Conservation (phyloP, 2,329 filamentous ascomycete species). For the Cryphonectria parasitica region DNA sequence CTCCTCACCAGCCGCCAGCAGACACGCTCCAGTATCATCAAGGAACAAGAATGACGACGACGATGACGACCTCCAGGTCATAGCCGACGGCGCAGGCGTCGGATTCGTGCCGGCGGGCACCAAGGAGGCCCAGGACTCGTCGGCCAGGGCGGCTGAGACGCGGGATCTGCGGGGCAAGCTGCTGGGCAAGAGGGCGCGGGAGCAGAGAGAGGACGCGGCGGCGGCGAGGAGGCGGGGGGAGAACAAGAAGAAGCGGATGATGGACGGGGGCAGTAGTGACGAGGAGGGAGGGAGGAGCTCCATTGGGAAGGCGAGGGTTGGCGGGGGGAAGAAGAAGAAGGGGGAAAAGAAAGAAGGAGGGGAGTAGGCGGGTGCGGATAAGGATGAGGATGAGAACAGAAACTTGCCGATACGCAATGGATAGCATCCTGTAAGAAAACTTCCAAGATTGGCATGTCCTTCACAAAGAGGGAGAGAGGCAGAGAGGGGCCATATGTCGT, state of each 20-base stretch:
- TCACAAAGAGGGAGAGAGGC: background rate
- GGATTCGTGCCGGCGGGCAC: constrained; percentile 41
- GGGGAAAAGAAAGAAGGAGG: background rate
- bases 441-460: background rate
- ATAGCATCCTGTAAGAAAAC: background rate
- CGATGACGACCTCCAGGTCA: constrained; percentile 33
- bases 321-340: constrained; percentile 19
- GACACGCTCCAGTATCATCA: constrained; percentile 4
- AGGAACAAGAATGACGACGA: constrained; percentile 31
- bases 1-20: constrained; percentile 12
- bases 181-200: constrained; percentile 33
- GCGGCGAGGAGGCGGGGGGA: constrained; percentile 37
- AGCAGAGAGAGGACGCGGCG: constrained; percentile 28
- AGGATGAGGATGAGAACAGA: background rate
- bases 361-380: background rate
- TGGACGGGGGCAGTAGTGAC: constrained; percentile 47
- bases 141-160: constrained; percentile 32
- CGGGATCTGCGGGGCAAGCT: constrained; percentile 40
- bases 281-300: constrained; percentile 39
- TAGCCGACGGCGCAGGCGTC: constrained; percentile 44
- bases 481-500: background rate
- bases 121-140: constrained; percentile 31
- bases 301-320: constrained; percentile 32
- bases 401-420: too few species aligned
- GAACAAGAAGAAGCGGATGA: constrained; percentile 44